Base-by-base conservation (phyloP, 768 basidiomycete species). In the Rhizopogon sp. region DNA sequence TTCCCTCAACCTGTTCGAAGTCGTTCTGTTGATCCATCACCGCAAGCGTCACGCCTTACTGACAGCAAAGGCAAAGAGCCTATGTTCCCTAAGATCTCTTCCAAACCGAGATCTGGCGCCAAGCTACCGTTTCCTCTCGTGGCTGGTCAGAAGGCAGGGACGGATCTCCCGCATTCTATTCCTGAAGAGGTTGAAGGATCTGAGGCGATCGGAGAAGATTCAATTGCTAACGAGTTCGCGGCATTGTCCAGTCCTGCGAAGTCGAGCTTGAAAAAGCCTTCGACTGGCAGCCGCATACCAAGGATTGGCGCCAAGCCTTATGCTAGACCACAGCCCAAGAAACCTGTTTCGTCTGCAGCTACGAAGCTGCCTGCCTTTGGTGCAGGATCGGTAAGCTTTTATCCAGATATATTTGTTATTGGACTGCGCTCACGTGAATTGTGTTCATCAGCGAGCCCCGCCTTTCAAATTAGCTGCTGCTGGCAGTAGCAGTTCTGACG, bases 241-340 rank as follows among this genome's bases (percentile, higher is more conserved):
- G 62, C 39, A 42, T 47, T 64, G 17, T 61, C 69, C 37, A 54
- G 64, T n/a, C 60, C 60, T 20, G 56, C 61, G 5, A 79, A 77
- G 53, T 80, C 80, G 16, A 74, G 57, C 43, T 62, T 85, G 51
- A 81, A 77, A 61, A 80, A 83, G 57, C 66, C 73, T 7, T 61
- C 67, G 25, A 42, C 33, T n/a, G 76, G 73, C 0, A 84, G 85
- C 66, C 76, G 76, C 64, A 87, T 87, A 60, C 85, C 85, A 16
- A 76, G 85, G 56, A 81, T 82, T 41, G 76, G 76, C 37, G 66
- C 66, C 25, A 86, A 85, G 52, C 85, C 84, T 3, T 87, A 86
- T 66, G 69, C 76, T 31, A 75, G 81, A 55, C 74, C 74, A 49
- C 50, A 33, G 17, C 31, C 60, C 8, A 57, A 53, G 35, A 52